Evolutionary conservation across 208 protist genomes (phyloP).

Genomic region (Plasmodiophora brassicae): DNA sequence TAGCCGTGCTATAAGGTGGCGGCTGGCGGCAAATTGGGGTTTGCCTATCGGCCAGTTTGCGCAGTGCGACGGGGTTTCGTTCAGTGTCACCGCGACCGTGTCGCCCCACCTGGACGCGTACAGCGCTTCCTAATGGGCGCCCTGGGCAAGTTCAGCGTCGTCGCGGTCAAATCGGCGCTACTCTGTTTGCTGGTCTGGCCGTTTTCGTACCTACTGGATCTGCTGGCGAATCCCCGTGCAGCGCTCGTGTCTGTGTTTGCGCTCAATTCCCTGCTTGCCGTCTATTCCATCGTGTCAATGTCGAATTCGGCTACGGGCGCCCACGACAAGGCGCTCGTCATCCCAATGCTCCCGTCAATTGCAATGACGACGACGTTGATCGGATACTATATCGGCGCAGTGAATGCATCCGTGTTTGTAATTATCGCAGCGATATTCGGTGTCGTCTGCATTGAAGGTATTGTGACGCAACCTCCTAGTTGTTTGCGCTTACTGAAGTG

Average conservation of each 20-base stretch:
- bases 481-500: not conserved
- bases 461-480: not conserved
- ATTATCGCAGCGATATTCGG: not conserved
- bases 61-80: too few species aligned
- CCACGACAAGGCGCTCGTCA: not conserved
- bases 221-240: not conserved
- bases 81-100: too few species aligned
- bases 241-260: not conserved
- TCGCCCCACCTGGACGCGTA: too few species aligned
- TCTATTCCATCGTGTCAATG: constrained; percentile 16
- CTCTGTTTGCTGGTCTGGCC: constrained; percentile 17
- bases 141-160: not conserved
- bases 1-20: too few species aligned
- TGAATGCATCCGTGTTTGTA: not conserved
- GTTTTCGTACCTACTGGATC: not conserved
- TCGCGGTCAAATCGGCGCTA: not conserved
- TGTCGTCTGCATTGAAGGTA: not conserved
- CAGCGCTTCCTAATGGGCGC: too few species aligned
- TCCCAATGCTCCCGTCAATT: not conserved
- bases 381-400: not conserved
- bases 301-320: not conserved
- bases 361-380: constrained; percentile 18
- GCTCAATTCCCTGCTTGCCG: not conserved
- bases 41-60: too few species aligned
- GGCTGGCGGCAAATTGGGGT: too few species aligned